Conservation (phyloP, 1,139 yeast genomes). For the Sugiyamaella grinbergsii region DNA sequence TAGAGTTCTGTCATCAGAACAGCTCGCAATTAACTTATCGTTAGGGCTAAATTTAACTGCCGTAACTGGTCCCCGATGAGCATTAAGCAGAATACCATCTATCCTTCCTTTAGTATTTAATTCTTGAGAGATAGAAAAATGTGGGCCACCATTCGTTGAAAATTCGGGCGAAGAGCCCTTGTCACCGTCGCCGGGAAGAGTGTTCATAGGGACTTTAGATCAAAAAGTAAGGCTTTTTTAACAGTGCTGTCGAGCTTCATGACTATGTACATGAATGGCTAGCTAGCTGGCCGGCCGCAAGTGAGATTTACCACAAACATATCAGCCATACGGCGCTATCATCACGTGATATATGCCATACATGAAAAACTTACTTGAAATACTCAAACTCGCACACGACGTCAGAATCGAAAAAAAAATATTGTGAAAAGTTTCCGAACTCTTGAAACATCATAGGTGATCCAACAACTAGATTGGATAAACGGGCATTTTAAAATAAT, state of each 20-base stretch:
- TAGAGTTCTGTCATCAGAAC: slow-evolving; percentile 51
- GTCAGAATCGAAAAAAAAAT: neutral
- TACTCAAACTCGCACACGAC: neutral
- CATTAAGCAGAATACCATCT: neutral
- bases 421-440: too few species aligned
- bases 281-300: neutral
- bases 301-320: neutral
- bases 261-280: too few species aligned
- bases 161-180: too few species aligned
- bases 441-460: too few species aligned
- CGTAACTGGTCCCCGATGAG: slow-evolving; percentile 42
- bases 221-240: too few species aligned
- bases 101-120: neutral
- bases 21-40: slow-evolving; percentile 61
- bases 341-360: neutral
- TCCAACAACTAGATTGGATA: too few species aligned
- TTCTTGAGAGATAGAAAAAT: neutral
- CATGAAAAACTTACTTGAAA: neutral
- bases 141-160: neutral
- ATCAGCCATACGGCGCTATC: neutral
- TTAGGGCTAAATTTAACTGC: slow-evolving; percentile 66
- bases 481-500: too few species aligned
- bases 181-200: too few species aligned
- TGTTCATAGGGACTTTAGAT: too few species aligned
- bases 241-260: too few species aligned